phyloP scores from a whole-genome alignment of 441 rosid genomes.

The Melastoma candidum region DNA sequence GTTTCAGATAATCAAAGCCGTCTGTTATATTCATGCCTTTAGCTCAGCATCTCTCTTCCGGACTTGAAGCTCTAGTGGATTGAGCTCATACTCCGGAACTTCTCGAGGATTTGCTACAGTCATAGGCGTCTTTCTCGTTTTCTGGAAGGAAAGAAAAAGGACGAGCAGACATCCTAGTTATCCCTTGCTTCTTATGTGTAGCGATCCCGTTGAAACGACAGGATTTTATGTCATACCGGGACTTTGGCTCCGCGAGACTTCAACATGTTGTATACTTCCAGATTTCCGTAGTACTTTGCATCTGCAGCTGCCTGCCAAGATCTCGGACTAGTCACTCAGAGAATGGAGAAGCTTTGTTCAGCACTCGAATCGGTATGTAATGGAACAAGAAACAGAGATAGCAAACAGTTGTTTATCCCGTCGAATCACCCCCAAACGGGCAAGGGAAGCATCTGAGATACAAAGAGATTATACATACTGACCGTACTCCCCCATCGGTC shows the following conservation, averaged over 20 bases:
- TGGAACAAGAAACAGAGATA: not conserved
- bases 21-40: conserved; percentile 36
- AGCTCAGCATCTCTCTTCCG: conserved; percentile 81
- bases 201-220: too few relatives aligned
- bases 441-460: not conserved
- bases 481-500: conserved; percentile 99
- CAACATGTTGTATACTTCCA: conserved; percentile 65
- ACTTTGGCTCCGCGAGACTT: conserved; percentile 85
- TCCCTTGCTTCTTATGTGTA: too few relatives aligned
- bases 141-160: conserved; percentile 27
- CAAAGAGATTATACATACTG: not conserved
- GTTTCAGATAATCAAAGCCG: conserved; percentile 1
- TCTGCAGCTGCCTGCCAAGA: conserved; percentile 84
- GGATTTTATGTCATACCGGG: conserved; percentile 35
- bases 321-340: conserved; percentile 1
- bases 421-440: too few relatives aligned
- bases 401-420: too few relatives aligned
- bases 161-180: too few relatives aligned
- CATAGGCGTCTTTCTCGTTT: conserved; percentile 84
- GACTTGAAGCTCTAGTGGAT: conserved; percentile 86
- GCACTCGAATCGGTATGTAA: not conserved
- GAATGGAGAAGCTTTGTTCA: too few relatives aligned
- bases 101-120: conserved; percentile 77
- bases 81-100: conserved; percentile 90
- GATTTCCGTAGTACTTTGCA: conserved; percentile 81